Evolutionary conservation across 306 rosid species (phyloP).

Genomic region (Geum urbanum): DNA sequence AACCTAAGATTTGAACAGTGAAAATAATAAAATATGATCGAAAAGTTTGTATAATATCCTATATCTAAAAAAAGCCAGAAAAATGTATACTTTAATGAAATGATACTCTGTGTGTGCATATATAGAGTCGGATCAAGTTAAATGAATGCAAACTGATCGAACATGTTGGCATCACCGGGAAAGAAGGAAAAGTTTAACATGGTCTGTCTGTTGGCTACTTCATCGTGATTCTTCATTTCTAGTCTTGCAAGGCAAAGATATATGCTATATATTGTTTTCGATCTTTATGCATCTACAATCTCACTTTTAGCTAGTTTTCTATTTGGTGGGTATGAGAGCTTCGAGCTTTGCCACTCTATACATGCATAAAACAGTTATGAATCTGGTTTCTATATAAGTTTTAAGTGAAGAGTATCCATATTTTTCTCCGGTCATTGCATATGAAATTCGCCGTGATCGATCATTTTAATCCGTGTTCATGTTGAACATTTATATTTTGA

Average conservation of each 20-base stretch:
- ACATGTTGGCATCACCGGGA: background rate
- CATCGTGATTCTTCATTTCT: conserved; percentile 24
- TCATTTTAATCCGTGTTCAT: no score
- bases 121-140: conserved; percentile 4
- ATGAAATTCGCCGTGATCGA: no score
- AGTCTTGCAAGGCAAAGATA: conserved; percentile 29
- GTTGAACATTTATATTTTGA: no score
- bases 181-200: background rate
- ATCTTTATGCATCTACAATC: background rate
- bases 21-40: no score
- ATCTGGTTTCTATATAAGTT: background rate
- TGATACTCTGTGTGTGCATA: no score
- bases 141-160: background rate
- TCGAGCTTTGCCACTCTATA: background rate
- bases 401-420: background rate
- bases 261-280: background rate
- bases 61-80: no score
- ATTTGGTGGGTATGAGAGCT: background rate
- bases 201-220: background rate
- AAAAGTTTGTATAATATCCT: no score
- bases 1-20: no score
- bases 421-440: no score
- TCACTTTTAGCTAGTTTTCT: background rate
- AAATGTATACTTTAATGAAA: no score
- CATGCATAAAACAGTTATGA: background rate